Evolutionary conservation across 1,284 basidiomycete species (phyloP).

Genomic region (Hemileia vastatrix): DNA sequence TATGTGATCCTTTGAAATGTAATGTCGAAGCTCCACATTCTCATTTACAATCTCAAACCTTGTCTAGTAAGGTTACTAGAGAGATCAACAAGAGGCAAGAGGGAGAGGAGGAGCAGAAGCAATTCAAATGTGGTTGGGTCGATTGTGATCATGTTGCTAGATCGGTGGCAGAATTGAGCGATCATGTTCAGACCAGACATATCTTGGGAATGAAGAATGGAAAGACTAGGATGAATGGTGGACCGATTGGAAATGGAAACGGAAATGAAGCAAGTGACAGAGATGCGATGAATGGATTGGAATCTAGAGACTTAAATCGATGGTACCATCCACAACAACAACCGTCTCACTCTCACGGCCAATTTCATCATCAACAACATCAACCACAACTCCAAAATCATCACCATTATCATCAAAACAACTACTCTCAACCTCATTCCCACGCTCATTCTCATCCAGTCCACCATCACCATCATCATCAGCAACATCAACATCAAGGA

Average conservation of each 20-base stretch:
- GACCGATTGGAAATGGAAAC: background rate
- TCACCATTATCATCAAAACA: background rate
- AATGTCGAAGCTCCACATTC: conserved; percentile 25
- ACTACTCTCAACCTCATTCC: background rate
- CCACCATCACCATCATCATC: no score
- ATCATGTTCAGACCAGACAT: background rate
- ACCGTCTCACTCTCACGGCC: no score
- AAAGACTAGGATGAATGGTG: background rate
- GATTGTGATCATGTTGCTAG: background rate
- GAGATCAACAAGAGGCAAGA: background rate
- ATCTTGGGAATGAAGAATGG: background rate
- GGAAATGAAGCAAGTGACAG: background rate
- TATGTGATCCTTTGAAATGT: conserved; percentile 25
- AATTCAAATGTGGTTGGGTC: background rate
- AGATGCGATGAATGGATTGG: no score
- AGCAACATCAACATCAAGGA: background rate
- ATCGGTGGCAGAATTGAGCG: background rate
- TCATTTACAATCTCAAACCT: conserved; percentile 22
- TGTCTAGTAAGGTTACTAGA: background rate
- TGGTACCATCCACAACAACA: no score
- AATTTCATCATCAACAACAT: no score
- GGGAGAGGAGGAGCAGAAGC: background rate
- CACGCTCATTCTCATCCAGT: background rate
- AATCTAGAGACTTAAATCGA: no score
- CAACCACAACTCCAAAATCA: no score